Conservation (phyloP, 2,329 filamentous ascomycete genomes). For the Colletotrichum sublineola region DNA sequence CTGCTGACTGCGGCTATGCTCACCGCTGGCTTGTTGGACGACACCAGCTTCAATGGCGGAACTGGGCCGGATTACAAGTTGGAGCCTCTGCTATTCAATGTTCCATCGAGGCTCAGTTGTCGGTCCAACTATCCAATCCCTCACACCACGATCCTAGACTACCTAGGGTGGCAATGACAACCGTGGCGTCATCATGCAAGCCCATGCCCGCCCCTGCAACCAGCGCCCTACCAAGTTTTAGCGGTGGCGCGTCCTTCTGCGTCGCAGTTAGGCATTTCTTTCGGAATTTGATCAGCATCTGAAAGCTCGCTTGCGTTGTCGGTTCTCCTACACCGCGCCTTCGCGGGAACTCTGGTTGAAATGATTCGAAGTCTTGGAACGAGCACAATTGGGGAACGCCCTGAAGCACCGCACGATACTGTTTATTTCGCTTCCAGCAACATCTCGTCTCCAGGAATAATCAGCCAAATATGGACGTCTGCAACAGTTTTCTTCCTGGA, state of each 20-base stretch:
- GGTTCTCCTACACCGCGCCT: background rate
- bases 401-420: background rate
- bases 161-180: slow-evolving; percentile 5
- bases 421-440: too few species aligned
- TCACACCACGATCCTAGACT: slow-evolving; percentile 4
- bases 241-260: background rate
- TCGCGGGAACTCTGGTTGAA: background rate
- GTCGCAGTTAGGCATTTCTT: background rate
- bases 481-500: background rate
- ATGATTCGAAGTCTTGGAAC: background rate
- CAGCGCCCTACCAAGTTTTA: background rate
- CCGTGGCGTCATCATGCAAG: slow-evolving; percentile 7
- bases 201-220: background rate
- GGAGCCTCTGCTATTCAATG: background rate
- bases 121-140: background rate
- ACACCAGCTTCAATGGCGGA: slow-evolving; percentile 3
- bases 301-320: background rate
- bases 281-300: background rate
- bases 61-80: background rate
- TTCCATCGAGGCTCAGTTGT: background rate
- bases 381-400: background rate
- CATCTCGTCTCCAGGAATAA: background rate
- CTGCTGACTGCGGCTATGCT: slow-evolving; percentile 12
- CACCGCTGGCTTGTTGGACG: slow-evolving; percentile 18
- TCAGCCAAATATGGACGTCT: background rate